Base-by-base conservation (phyloP, 2,329 filamentous ascomycete species). In the Chaetomium sp. region DNA sequence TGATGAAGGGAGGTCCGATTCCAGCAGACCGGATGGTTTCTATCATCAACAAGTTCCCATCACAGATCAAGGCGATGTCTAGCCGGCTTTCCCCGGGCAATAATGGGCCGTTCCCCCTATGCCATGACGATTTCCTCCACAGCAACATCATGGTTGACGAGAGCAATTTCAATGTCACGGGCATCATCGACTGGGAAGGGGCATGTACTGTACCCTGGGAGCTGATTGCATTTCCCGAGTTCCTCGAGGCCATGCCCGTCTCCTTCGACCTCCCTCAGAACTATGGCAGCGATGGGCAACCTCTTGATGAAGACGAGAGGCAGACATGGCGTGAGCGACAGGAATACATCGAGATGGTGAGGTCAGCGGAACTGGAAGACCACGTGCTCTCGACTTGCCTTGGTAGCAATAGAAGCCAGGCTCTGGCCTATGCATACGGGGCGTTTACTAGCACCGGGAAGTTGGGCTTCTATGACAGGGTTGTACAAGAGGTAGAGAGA, bases 131-230 rank as follows among this genome's bases (percentile, higher is more conserved):
- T 37, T 55, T 58, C 48, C 32, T 53, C n/a, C 49, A 50, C 41
- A 58, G 52, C 44, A 58, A 58, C 33, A 54, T 58, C 45, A 46
- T 54, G 9, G 36, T 52, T 35, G 52, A 58, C 40, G 32, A 49
- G 14, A 3, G 4, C 14, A 38, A 7, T 37, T 45, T 33, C 27
- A 41, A 49, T 12, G 32, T 54, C 12, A 19, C 45, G 19, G 44
- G 44, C 44, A 35, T 55, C 36, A 58, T 58, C 35, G 56, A 58
- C 41, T 58, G 52, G 56, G 53, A 58, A 44, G 49, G 56, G n/a
- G 56, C 56, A 14, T 58, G 38, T 14, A 55, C 52, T 1, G 27
- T 53, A 9, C 56, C 56, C n/a, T 58, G 52, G 56, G 56, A 55
- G 53, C 36, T 58, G 33, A n/a, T 52, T 8, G 52, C 32, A 14